Evolutionary conservation across 2,329 filamentous ascomycete genomes (phyloP), one percentile per base, ranked within the genome.

Genomic region (Sclerotinia subarctica): DNA sequence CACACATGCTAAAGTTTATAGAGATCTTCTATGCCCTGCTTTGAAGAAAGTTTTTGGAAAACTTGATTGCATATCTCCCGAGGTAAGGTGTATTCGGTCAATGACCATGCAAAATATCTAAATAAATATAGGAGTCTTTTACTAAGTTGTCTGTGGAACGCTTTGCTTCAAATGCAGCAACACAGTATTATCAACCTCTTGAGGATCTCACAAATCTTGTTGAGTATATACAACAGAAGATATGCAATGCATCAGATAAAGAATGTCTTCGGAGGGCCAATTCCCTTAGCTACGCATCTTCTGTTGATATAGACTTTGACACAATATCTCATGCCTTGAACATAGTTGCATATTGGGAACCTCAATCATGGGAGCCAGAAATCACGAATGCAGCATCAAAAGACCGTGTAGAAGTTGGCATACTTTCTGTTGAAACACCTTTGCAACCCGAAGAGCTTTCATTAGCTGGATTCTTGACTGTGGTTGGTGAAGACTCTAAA

Each of bases 271-370:
- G 80, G 1, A 79, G 82, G 46, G 79, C 85, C 2, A 77, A 81
- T 21, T 76, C 78, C 32, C 76, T 90, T 46, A 73, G 76, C 1
- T 80, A 80, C 2, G 90, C 90, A 10, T 83, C 85, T 68, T 87
- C 86, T 26, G 74, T 97, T 13, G 93, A 97, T 77, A 81, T 97
- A 56, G 91, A 94, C 69, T 94, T 88, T 77, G 90, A 94, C 75
- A 82, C 85, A 32, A 86, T 86, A 68, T 88, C 89, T 2, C 85
- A 90, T 72, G 81, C 86, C 1, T 78, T 94, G 32, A 87, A 86
- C 56, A 69, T 93, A 11, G 89, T 87, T 1, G 87, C 85, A 38
- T 81, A 88, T 65, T 95, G 89, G 88, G 81, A 85, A 1, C 79
- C 79, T 10, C 67, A 67, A 47, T 69, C 53, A 72, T 68, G 72